Evolutionary conservation across 2,329 filamentous ascomycete species (phyloP).

Genomic region (Aspergillus jensenii): DNA sequence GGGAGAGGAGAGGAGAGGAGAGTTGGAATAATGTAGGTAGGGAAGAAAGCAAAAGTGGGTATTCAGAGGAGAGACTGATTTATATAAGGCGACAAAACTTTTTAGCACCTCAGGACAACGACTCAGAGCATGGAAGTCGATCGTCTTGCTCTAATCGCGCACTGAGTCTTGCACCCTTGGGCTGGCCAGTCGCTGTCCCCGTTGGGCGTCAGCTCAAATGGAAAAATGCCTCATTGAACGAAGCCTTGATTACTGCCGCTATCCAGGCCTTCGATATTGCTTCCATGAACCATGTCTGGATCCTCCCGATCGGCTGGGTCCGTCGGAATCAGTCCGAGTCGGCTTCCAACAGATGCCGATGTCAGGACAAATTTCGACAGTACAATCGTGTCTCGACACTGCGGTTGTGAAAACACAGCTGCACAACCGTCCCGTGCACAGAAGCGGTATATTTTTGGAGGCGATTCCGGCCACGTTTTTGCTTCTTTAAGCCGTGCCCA

Average conservation of each 20-base stretch:
- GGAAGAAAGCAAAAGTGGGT: background rate
- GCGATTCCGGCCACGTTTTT: background rate
- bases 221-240: constrained; percentile 7
- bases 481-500: constrained; percentile 1
- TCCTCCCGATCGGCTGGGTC: constrained; percentile 4
- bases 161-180: background rate
- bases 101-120: background rate
- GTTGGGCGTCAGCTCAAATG: constrained; percentile 2
- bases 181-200: background rate
- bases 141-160: background rate
- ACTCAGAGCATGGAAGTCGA: background rate
- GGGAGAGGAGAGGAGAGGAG: background rate
- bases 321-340: background rate
- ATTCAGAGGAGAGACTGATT: background rate
- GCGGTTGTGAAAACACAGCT: too few species aligned
- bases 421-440: too few species aligned
- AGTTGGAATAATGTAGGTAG: background rate
- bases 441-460: background rate
- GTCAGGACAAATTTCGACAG: background rate
- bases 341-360: background rate
- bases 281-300: background rate
- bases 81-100: background rate
- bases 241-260: background rate
- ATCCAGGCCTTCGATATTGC: background rate
- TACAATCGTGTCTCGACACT: background rate